Percentiles rank a stretch among this genome's conserved stretches.
Evolutionary conservation across 768 basidiomycete genomes (phyloP).

Genomic region (Bullera alba): DNA sequence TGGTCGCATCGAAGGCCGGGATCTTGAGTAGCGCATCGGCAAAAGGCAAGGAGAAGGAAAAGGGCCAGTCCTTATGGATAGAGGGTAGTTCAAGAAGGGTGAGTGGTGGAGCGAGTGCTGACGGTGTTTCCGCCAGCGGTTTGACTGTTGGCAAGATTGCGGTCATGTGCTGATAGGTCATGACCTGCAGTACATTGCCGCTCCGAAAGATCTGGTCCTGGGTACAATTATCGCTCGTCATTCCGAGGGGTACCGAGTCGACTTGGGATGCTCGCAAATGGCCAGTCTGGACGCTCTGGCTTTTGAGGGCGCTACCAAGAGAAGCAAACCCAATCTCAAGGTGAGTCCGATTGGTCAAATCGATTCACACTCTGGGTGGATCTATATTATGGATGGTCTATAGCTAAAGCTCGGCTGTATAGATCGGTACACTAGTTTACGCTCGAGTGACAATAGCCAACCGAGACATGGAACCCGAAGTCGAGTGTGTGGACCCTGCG

Average conservation of each 20-base stretch:
- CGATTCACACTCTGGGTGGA: no score
- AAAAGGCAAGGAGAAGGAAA: constrained; percentile 46
- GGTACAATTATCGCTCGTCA: constrained; percentile 70
- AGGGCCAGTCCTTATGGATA: constrained; percentile 74
- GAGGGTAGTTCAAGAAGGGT: constrained; percentile 80
- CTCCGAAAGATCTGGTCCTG: constrained; percentile 79
- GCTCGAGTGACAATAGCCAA: constrained; percentile 88
- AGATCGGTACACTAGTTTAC: constrained; percentile 88
- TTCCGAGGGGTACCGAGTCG: constrained; percentile 87
- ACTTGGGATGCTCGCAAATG: constrained; percentile 80
- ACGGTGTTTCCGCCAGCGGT: constrained; percentile 47
- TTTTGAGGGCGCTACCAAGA: constrained; percentile 91
- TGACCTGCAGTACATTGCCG: constrained; percentile 71
- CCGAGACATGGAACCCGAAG: constrained; percentile 95
- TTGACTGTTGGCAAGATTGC: neutral
- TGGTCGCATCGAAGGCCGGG: constrained; percentile 41
- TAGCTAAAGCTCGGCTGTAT: neutral
- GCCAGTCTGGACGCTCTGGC: constrained; percentile 83
- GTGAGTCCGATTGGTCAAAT: constrained; percentile 49
- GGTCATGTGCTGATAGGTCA: neutral
- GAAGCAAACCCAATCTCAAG: constrained; percentile 89
- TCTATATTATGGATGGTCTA: neutral
- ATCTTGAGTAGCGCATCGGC: constrained; percentile 24
- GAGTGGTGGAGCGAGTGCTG: no score
- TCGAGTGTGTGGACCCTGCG: constrained; percentile 92